A percentile compares a stretch with the other conserved stretches of the same genome.
phyloP scores from a whole-genome alignment of 2,329 filamentous ascomycete genomes.

The Alternaria arborescens region DNA sequence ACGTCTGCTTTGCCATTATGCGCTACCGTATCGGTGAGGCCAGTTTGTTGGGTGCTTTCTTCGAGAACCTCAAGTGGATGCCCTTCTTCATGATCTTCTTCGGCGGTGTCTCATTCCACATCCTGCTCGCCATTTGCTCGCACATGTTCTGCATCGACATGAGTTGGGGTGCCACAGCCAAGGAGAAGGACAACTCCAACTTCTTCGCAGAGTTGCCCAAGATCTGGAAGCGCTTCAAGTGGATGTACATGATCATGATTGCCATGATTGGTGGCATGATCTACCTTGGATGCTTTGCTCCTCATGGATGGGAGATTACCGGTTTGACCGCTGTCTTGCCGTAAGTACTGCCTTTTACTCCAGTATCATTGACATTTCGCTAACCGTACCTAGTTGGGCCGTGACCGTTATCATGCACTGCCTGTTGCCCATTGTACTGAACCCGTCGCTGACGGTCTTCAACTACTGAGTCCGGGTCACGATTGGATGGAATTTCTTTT shows the following conservation, averaged over 20 bases:
- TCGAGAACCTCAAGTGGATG: conserved; percentile 70
- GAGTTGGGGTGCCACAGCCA: conserved; percentile 83
- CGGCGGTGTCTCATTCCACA: conserved; percentile 79
- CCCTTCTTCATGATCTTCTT: conserved; percentile 78
- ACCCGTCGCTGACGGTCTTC: conserved; percentile 79
- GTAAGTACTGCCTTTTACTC: conserved; percentile 13
- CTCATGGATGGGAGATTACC: conserved; percentile 61
- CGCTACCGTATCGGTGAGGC: conserved; percentile 67
- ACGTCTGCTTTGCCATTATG: conserved; percentile 66
- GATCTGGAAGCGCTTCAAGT: conserved; percentile 79
- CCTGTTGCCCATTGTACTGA: conserved; percentile 73
- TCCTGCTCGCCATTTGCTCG: conserved; percentile 77
- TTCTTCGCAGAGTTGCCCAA: conserved; percentile 86
- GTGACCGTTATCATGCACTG: conserved; percentile 74
- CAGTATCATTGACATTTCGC: background rate
- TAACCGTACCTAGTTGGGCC: conserved; percentile 55
- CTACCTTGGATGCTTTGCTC: conserved; percentile 73
- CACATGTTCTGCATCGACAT: conserved; percentile 89
- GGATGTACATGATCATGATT: conserved; percentile 69
- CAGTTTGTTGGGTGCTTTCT: conserved; percentile 58
- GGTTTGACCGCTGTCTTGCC: conserved; percentile 73
- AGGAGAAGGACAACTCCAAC: conserved; percentile 82
- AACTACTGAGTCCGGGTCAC: conserved; percentile 65
- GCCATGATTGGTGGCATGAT: conserved; percentile 69
- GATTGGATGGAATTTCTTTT: conserved; percentile 13